Conservation (phyloP, 2,329 filamentous ascomycete genomes). For the Scytalidium lignicola region DNA sequence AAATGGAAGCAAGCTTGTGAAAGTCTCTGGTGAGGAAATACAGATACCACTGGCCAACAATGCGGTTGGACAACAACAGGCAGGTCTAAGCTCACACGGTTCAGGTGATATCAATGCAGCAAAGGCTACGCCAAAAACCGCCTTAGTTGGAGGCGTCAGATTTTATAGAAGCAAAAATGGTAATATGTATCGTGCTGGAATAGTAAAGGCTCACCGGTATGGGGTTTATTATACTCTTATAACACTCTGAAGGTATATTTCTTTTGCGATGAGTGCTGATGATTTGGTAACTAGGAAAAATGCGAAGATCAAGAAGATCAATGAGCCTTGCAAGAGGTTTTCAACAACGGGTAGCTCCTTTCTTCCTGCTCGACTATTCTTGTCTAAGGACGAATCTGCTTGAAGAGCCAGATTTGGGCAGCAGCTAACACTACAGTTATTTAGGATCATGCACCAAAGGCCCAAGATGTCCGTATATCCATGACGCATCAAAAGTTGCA, state of each 20-base stretch:
- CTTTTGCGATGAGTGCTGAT: slow-evolving; percentile 27
- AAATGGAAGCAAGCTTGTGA: slow-evolving; percentile 78
- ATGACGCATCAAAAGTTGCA: slow-evolving; percentile 82
- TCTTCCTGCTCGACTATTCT: slow-evolving; percentile 12
- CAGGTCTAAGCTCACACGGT: slow-evolving; percentile 24
- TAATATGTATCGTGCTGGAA: slow-evolving; percentile 74
- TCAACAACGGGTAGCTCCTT: slow-evolving; percentile 60
- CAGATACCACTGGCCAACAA: slow-evolving; percentile 6
- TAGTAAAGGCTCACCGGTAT: slow-evolving; percentile 73
- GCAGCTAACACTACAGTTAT: slow-evolving; percentile 23
- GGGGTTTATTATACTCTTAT: slow-evolving; percentile 38
- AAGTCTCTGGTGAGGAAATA: slow-evolving; percentile 56
- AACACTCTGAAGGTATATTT: slow-evolving; percentile 3
- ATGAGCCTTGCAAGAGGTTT: slow-evolving; percentile 69
- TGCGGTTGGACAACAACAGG: background rate
- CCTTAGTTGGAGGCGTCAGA: slow-evolving; percentile 68
- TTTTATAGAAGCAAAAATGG: slow-evolving; percentile 85
- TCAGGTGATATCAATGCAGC: slow-evolving; percentile 55
- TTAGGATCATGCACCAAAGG: slow-evolving; percentile 83
- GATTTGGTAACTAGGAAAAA: slow-evolving; percentile 19
- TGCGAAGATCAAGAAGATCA: slow-evolving; percentile 59
- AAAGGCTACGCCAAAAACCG: slow-evolving; percentile 68
- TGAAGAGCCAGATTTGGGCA: slow-evolving; percentile 17
- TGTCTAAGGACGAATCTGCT: slow-evolving; percentile 11
- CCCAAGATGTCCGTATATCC: slow-evolving; percentile 70